Evolutionary conservation across 768 basidiomycete species (phyloP).

Genomic region (Agaricus subrufescens): DNA sequence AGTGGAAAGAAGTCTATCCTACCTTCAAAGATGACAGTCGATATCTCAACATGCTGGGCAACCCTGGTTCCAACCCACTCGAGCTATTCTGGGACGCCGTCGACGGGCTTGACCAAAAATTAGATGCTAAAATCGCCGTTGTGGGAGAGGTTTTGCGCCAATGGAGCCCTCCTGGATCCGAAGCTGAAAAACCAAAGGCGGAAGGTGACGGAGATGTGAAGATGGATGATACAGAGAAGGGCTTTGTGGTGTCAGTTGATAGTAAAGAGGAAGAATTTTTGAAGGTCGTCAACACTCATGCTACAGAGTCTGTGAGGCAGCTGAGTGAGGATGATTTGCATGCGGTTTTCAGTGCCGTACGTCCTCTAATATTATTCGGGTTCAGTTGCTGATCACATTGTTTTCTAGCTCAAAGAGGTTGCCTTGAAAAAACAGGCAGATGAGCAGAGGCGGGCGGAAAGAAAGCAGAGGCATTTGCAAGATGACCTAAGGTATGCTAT

Average conservation of each 20-base stretch:
- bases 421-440: constrained; percentile 76
- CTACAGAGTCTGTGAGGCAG: constrained; percentile 43
- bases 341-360: constrained; percentile 60
- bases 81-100: constrained; percentile 96
- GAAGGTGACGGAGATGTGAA: constrained; percentile 23
- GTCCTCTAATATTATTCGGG: constrained; percentile 17
- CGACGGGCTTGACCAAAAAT: constrained; percentile 80
- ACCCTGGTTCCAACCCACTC: constrained; percentile 90
- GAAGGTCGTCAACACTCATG: constrained; percentile 49
- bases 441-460: constrained; percentile 82
- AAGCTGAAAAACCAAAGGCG: constrained; percentile 25
- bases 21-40: constrained; percentile 70
- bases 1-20: constrained; percentile 90
- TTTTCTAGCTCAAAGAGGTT: constrained; percentile 60
- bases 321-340: constrained; percentile 50
- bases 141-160: constrained; percentile 59
- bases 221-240: constrained; percentile 21
- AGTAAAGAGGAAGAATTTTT: constrained; percentile 65
- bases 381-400: background rate
- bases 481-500: constrained; percentile 96
- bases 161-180: constrained; percentile 21
- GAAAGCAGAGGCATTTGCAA: constrained; percentile 80
- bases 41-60: constrained; percentile 87
- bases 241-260: constrained; percentile 44
- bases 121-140: constrained; percentile 72